Conservation (phyloP, 2,329 filamentous ascomycete genomes). For the Cryphonectria radicalis region DNA sequence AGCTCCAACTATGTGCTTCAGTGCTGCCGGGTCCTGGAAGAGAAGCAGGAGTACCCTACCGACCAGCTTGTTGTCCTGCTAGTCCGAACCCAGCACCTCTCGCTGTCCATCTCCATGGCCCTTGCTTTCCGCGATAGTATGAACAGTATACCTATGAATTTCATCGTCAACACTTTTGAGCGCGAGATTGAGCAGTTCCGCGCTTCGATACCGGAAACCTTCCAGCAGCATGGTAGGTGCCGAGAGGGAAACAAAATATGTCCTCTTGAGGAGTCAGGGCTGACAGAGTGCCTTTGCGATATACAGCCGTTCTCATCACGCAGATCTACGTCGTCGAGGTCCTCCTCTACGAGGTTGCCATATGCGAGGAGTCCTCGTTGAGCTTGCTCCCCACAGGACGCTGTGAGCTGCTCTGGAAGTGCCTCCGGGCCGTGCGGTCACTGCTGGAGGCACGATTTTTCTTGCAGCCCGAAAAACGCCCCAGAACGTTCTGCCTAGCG, state of each 20-base stretch:
- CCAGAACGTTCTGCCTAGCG: slow-evolving; percentile 48
- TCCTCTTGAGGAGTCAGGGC: background rate
- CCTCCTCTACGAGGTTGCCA: slow-evolving; percentile 51
- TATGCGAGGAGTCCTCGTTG: slow-evolving; percentile 44
- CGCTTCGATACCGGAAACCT: slow-evolving; percentile 40
- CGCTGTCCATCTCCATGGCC: slow-evolving; percentile 50
- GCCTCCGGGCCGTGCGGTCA: slow-evolving; percentile 45
- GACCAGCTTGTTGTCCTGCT: slow-evolving; percentile 52
- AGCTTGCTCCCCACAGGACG: slow-evolving; percentile 44
- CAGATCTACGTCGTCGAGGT: slow-evolving; percentile 52
- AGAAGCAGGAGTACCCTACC: slow-evolving; percentile 46
- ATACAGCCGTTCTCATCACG: slow-evolving; percentile 44
- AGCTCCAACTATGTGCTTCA: slow-evolving; percentile 48
- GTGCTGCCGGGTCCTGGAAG: slow-evolving; percentile 48
- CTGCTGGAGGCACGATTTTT: slow-evolving; percentile 44
- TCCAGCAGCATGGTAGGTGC: slow-evolving; percentile 42
- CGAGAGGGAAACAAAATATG: background rate
- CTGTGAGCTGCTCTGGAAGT: slow-evolving; percentile 51
- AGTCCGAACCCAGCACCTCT: slow-evolving; percentile 52
- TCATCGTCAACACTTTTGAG: slow-evolving; percentile 49
- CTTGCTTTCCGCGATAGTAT: slow-evolving; percentile 39
- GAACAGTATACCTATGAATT: slow-evolving; percentile 42
- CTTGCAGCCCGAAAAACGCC: slow-evolving; percentile 35
- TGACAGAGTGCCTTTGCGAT: background rate
- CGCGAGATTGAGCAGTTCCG: slow-evolving; percentile 48